Evolutionary conservation across 768 basidiomycete species (phyloP), one percentile per base, ranked within the genome.

Genomic region (Phaeotremella fagi): DNA sequence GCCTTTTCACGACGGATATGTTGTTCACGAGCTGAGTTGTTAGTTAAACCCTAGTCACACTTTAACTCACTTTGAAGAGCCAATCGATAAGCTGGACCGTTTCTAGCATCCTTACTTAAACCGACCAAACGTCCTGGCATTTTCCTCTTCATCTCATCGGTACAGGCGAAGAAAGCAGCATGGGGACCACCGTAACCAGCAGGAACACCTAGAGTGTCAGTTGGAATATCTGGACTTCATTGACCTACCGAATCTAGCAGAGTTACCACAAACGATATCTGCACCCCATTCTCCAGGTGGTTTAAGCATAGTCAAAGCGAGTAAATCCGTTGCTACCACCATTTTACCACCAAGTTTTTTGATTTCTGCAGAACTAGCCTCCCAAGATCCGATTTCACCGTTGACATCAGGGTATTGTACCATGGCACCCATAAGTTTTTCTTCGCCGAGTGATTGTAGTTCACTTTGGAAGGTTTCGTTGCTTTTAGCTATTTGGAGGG

Each of bases 221-320:
- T 27, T 23, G 20, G n/a, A 6, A 38, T 22, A 42, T 50, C n/a
- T n/a, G 5, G 41, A 43, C 18, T 14, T 20, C 28, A 29, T 36
- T 27, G 15, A 41, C 67, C 55, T 28, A 65, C 95, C 95, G 66
- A 99, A 99, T 16, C 95, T 83, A 26, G 87, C 94, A 15, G 90
- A 90, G 73, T 94, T 97, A 33, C 95, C 95, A 41, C 94, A 78
- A 6, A 89, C 92, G 59, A 98, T 83, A 73, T 99, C 94, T 26
- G 91, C 92, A 46, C 94, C 94, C 90, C 94, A 98, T 79, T 98
- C 95, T 52, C 95, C 94, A 14, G 94, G 94, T 25, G 94, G 89
- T 64, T 88, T 90, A 54, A 99, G 79, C 79, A 90, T 80, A 1
- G 91, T 90, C 72, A 98, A 78, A 1, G 94, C 90, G 35, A 99